Evolutionary conservation across 2,329 filamentous ascomycete species (phyloP).

Genomic region (Xylariaceae sp.): DNA sequence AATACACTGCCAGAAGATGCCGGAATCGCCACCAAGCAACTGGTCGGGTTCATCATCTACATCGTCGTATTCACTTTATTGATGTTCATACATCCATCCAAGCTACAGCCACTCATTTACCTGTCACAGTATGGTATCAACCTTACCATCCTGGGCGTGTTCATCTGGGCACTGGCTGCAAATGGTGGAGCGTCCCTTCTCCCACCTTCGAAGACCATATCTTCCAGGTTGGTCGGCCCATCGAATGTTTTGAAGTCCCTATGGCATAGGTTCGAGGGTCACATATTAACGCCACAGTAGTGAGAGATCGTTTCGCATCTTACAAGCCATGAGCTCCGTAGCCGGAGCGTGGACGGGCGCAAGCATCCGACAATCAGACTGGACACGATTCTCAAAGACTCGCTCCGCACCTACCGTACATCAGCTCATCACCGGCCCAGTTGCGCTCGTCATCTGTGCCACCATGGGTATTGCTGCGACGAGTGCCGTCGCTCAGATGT

Average conservation of each 20-base stretch:
- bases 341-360: slow-evolving; percentile 8
- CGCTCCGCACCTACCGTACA: slow-evolving; percentile 6
- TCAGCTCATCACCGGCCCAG: slow-evolving; percentile 8
- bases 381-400: slow-evolving; percentile 8
- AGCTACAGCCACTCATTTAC: slow-evolving; percentile 4
- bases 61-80: slow-evolving; percentile 8
- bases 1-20: slow-evolving; percentile 9
- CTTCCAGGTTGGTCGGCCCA: slow-evolving; percentile 2
- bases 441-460: slow-evolving; percentile 6
- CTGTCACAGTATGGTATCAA: slow-evolving; percentile 4
- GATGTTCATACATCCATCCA: slow-evolving; percentile 7
- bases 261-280: slow-evolving; percentile 1
- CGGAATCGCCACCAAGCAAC: slow-evolving; percentile 26
- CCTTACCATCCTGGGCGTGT: slow-evolving; percentile 7
- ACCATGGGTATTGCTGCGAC: slow-evolving; percentile 10
- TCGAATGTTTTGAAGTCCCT: not conserved
- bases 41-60: slow-evolving; percentile 20
- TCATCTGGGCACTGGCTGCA: slow-evolving; percentile 9
- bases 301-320: slow-evolving; percentile 7
- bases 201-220: slow-evolving; percentile 3
- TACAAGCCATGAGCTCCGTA: slow-evolving; percentile 8
- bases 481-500: slow-evolving; percentile 6
- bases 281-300: not conserved
- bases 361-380: slow-evolving; percentile 7
- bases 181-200: slow-evolving; percentile 5